Conservation (phyloP, 345 rosid genomes). For the Sisymbrium irio region DNA sequence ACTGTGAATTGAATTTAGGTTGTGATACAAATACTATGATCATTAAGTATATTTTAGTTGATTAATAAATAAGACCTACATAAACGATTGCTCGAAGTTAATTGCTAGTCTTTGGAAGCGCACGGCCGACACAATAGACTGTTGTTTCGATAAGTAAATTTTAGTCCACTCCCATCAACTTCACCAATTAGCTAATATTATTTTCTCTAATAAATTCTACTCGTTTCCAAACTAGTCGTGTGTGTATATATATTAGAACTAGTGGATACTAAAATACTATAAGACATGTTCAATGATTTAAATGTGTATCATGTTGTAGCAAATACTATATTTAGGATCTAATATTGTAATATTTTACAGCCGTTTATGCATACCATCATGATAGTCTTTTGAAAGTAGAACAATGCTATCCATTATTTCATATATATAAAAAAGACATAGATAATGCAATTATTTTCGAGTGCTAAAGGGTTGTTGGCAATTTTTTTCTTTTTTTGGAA, state of each 20-base stretch:
- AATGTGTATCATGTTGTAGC: neutral
- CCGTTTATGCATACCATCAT: neutral
- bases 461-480: neutral
- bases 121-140: conserved; percentile 37
- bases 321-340: neutral
- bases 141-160: conserved; percentile 5
- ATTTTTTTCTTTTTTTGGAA: neutral
- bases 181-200: conserved; percentile 1
- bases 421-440: neutral
- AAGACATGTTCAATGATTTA: neutral
- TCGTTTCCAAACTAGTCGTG: neutral
- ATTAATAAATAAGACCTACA: neutral
- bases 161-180: conserved; percentile 35
- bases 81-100: neutral
- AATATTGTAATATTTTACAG: neutral
- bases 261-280: neutral
- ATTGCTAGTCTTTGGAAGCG: conserved; percentile 32
- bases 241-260: neutral
- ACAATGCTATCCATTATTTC: neutral
- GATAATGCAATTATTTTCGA: neutral
- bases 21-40: too few species aligned
- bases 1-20: too few species aligned
- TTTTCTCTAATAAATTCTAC: neutral
- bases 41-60: neutral
- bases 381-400: neutral